Evolutionary conservation across 257 asterid species (phyloP).

Genomic region (Marsdenia floribunda): DNA sequence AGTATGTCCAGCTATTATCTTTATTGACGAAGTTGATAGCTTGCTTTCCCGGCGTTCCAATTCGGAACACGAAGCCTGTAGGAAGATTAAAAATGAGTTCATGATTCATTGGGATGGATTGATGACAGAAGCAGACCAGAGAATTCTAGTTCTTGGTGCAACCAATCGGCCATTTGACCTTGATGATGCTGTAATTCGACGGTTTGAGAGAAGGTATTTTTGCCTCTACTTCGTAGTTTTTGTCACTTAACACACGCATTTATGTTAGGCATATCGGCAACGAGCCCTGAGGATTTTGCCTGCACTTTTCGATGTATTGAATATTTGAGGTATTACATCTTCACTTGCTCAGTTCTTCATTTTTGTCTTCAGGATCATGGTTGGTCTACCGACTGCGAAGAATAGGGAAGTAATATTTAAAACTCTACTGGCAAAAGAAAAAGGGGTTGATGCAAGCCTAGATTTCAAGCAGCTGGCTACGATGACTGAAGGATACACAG

Average conservation of each 20-base stretch:
- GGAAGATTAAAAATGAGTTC: constrained; percentile 87
- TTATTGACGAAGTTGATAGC: constrained; percentile 92
- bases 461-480: constrained; percentile 65
- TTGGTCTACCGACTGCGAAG: constrained; percentile 70
- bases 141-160: constrained; percentile 86
- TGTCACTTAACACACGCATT: not conserved
- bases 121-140: constrained; percentile 62
- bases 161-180: constrained; percentile 92
- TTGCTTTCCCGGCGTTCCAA: constrained; percentile 80
- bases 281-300: not conserved
- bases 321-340: not conserved
- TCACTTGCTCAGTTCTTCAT: not conserved
- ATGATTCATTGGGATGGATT: constrained; percentile 93
- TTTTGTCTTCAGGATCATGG: constrained; percentile 53
- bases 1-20: constrained; percentile 85
- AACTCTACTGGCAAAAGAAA: constrained; percentile 70
- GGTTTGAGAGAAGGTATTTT: constrained; percentile 74
- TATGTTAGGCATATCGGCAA: too few species aligned
- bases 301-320: not conserved
- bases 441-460: constrained; percentile 38
- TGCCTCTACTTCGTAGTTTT: not conserved
- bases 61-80: constrained; percentile 85
- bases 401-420: constrained; percentile 64
- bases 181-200: constrained; percentile 87
- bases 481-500: constrained; percentile 82